Percentiles rank a stretch among this genome's conserved stretches.
Evolutionary conservation across 73 alveolate species (phyloP).

Genomic region (Paramecium caudatum): DNA sequence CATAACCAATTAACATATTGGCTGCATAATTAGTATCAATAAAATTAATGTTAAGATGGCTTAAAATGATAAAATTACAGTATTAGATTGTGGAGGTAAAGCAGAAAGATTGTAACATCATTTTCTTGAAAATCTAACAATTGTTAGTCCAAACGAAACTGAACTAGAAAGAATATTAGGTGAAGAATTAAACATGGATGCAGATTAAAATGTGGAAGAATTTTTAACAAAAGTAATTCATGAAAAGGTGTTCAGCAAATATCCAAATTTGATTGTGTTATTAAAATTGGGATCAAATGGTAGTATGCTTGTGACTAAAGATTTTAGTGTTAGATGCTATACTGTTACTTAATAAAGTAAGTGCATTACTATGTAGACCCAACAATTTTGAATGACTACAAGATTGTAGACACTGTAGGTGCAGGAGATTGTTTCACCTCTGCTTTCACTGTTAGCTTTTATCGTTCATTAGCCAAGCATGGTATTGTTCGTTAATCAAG

Average conservation of each 20-base stretch:
- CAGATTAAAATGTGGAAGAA: not conserved
- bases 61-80: constrained; percentile 62
- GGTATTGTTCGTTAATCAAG: not conserved
- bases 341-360: constrained; percentile 45
- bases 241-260: constrained; percentile 42
- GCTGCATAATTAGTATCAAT: constrained; percentile 70
- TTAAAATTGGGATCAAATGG: constrained; percentile 76
- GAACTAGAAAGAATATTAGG: constrained; percentile 76
- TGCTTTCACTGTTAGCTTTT: constrained; percentile 64
- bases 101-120: constrained; percentile 69
- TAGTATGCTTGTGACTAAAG: constrained; percentile 69
- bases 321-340: constrained; percentile 41
- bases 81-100: constrained; percentile 80
- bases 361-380: constrained; percentile 9
- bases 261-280: constrained; percentile 71
- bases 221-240: not conserved
- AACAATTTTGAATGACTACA: constrained; percentile 65
- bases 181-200: constrained; percentile 49
- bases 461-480: constrained; percentile 28
- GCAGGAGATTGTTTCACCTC: constrained; percentile 85
- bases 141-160: constrained; percentile 74
- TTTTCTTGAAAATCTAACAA: constrained; percentile 71
- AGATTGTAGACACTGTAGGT: constrained; percentile 78
- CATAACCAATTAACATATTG: constrained; percentile 64
- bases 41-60: not conserved